Conservation (phyloP, 177 flowering plant species). For the Vitis hybrid region DNA sequence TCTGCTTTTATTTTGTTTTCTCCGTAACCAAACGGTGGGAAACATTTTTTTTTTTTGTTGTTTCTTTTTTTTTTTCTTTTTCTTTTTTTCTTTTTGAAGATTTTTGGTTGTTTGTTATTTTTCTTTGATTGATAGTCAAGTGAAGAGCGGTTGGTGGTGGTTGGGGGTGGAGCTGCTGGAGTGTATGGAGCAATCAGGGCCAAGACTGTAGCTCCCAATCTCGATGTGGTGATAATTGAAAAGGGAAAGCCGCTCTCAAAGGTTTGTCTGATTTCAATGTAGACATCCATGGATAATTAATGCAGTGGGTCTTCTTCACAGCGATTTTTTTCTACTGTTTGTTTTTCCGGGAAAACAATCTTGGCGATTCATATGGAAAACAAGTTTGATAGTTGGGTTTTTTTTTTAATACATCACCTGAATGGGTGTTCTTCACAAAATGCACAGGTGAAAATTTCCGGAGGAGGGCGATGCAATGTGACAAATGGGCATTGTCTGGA, state of each 20-base stretch:
- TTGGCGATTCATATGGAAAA: too few relatives aligned
- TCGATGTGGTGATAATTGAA: slow-evolving; percentile 79
- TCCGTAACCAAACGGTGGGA: too few relatives aligned
- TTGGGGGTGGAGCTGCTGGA: slow-evolving; percentile 97
- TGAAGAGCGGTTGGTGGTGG: slow-evolving; percentile 71
- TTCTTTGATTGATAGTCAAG: slow-evolving; percentile 25
- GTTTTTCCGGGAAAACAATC: too few relatives aligned
- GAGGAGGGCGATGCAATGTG: slow-evolving; percentile 96
- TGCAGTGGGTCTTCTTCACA: neutral
- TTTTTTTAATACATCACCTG: neutral
- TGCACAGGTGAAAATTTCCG: slow-evolving; percentile 84
- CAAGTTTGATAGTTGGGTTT: too few relatives aligned
- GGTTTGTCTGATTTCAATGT: slow-evolving; percentile 33
- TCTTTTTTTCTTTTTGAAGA: neutral
- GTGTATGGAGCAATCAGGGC: slow-evolving; percentile 93
- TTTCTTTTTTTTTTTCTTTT: neutral
- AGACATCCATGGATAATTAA: neutral
- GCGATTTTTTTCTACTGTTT: neutral
- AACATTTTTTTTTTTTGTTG: neutral
- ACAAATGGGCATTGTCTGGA: slow-evolving; percentile 87
- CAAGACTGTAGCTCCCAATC: slow-evolving; percentile 71
- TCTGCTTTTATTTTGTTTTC: neutral
- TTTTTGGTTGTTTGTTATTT: neutral
- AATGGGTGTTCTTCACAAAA: too few relatives aligned
- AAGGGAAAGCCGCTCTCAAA: slow-evolving; percentile 83